Percentiles rank a stretch among this genome's conserved stretches.
These are phyloP conservation scores for Mycena belliarum DNA, from an alignment of 768 basidiomycete species.

Conservation along the genomic window DNA sequence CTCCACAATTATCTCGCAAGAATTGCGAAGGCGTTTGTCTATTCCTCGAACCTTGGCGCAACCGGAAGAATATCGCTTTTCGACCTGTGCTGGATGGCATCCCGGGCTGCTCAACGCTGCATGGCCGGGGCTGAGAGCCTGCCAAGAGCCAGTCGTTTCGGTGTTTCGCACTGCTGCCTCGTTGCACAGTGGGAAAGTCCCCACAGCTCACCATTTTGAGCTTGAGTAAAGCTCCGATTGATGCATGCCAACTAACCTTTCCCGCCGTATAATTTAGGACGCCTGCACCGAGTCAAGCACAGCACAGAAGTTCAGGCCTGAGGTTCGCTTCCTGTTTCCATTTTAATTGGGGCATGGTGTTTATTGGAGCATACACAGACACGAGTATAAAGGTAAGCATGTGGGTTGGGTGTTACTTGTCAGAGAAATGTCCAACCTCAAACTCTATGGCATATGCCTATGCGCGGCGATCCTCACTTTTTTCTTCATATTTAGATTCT, in stretches of 20 bases:
- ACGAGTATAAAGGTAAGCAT: conserved; percentile 10
- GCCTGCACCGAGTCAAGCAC: conserved; percentile 1
- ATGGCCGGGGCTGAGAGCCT: neutral
- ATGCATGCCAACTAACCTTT: conserved; percentile 6
- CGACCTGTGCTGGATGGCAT: neutral
- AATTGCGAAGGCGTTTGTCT: too few species aligned
- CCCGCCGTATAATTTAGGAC: neutral
- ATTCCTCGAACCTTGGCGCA: too few species aligned
- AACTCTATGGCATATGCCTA: conserved; percentile 18
- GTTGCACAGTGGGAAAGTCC: neutral
- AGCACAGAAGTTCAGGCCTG: too few species aligned
- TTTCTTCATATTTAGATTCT: neutral
- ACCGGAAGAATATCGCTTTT: too few species aligned
- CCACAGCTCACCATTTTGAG: conserved; percentile 5
- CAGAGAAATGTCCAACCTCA: conserved; percentile 17
- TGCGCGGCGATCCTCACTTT: conserved; percentile 7
- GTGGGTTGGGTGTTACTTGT: conserved; percentile 3
- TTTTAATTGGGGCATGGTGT: too few species aligned
- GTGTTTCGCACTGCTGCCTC: too few species aligned
- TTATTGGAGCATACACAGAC: conserved; percentile 8
- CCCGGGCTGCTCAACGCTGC: neutral
- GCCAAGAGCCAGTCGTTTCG: too few species aligned
- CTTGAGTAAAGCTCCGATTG: neutral
- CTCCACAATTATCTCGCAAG: too few species aligned
- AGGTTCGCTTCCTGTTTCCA: too few species aligned